These are phyloP conservation scores for Nigrospora sphaerica DNA, from an alignment of 2,329 filamentous ascomycete genomes.

Conservation along the genomic window DNA sequence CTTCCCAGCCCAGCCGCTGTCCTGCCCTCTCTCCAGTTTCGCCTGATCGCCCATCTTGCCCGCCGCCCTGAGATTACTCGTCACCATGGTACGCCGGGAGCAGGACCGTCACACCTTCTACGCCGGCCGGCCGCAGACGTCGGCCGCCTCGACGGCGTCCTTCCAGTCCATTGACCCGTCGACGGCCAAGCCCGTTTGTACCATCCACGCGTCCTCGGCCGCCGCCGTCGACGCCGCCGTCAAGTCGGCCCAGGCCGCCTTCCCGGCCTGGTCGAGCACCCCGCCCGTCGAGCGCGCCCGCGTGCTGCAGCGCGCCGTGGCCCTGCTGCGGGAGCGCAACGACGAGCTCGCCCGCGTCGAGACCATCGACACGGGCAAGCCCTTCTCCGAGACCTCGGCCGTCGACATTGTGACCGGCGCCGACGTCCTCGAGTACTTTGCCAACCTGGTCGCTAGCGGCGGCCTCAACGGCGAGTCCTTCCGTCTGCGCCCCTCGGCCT, in stretches of 20 bases:
- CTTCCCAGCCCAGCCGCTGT: too few relatives aligned
- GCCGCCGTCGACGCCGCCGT: conserved; percentile 67
- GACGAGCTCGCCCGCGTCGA: conserved; percentile 73
- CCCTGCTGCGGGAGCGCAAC: conserved; percentile 67
- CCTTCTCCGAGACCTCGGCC: conserved; percentile 74
- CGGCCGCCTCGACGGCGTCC: conserved; percentile 49
- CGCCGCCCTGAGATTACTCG: too few relatives aligned
- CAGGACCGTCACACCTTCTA: conserved; percentile 62
- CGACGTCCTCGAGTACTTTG: conserved; percentile 83
- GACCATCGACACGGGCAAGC: conserved; percentile 81
- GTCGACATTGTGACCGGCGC: conserved; percentile 79
- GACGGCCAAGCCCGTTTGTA: conserved; percentile 59
- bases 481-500: conserved; percentile 66
- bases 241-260: conserved; percentile 62
- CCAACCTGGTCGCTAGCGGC: conserved; percentile 68
- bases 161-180: conserved; percentile 72
- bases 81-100: neutral
- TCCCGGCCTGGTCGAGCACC: conserved; percentile 69
- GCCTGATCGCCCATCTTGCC: too few relatives aligned
- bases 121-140: conserved; percentile 59
- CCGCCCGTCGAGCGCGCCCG: conserved; percentile 68
- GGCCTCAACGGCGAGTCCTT: conserved; percentile 76
- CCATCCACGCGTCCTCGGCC: conserved; percentile 62
- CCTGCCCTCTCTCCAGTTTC: too few relatives aligned
- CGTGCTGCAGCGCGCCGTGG: conserved; percentile 70